Percentiles rank a stretch among this genome's conserved stretches.
Conservation (phyloP, 192 early-diverging fungal genomes). For the Dispira parvispora region DNA sequence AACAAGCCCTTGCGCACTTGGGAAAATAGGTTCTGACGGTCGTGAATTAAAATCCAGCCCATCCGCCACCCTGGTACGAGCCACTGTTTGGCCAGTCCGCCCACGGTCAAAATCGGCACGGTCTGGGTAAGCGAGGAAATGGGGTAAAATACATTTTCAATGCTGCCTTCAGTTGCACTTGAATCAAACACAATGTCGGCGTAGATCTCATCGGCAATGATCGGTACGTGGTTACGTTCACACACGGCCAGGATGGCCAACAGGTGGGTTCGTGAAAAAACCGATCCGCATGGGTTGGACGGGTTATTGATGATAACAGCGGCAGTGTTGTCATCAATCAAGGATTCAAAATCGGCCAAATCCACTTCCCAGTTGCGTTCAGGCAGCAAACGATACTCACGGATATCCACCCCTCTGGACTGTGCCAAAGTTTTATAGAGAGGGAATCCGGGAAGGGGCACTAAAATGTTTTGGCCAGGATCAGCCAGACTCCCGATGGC, state of each 20-base stretch:
- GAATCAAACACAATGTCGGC: slow-evolving; percentile 64
- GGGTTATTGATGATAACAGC: slow-evolving; percentile 81
- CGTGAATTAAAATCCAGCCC: slow-evolving; percentile 77
- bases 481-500: slow-evolving; percentile 53
- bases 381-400: slow-evolving; percentile 67
- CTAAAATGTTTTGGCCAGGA: slow-evolving; percentile 67
- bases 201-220: slow-evolving; percentile 87
- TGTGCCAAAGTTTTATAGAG: slow-evolving; percentile 67
- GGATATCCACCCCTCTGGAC: slow-evolving; percentile 56
- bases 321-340: slow-evolving; percentile 66
- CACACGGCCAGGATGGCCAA: slow-evolving; percentile 51
- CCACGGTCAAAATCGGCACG: slow-evolving; percentile 69
- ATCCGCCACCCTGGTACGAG: slow-evolving; percentile 86
- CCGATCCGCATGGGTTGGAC: slow-evolving; percentile 84
- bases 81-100: slow-evolving; percentile 80
- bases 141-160: slow-evolving; percentile 36
- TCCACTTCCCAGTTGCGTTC: slow-evolving; percentile 73
- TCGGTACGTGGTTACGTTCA: slow-evolving; percentile 55
- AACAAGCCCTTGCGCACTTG: slow-evolving; percentile 54
- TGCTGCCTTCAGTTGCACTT: slow-evolving; percentile 14
- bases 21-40: slow-evolving; percentile 26
- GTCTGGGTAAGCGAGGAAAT: slow-evolving; percentile 53
- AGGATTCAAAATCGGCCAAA: slow-evolving; percentile 54
- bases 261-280: slow-evolving; percentile 57
- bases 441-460: slow-evolving; percentile 75